A percentile compares a stretch with the other conserved stretches of the same genome.
phyloP scores from a whole-genome alignment of 176 grass and related monocot species.

The Urochloa ruziziensis region DNA sequence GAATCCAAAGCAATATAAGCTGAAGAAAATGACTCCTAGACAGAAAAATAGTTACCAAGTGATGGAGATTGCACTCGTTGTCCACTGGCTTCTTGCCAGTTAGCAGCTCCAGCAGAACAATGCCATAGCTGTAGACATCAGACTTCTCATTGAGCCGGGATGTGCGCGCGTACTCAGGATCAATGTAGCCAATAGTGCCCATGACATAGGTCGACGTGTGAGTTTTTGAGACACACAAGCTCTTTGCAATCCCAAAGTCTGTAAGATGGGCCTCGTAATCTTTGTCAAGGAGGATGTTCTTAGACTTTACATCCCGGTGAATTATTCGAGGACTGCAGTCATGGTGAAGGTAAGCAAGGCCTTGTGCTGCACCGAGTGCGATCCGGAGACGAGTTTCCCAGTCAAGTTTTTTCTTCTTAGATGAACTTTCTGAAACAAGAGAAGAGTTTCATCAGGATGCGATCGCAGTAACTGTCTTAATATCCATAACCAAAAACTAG shows the following conservation, averaged over 20 bases:
- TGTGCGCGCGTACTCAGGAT: conserved; percentile 92
- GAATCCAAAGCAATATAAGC: conserved; percentile 45
- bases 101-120: conserved; percentile 85
- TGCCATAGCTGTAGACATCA: conserved; percentile 95
- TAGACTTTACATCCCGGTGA: conserved; percentile 93
- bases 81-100: conserved; percentile 91
- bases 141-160: conserved; percentile 94
- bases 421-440: conserved; percentile 48
- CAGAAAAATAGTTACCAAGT: conserved; percentile 61
- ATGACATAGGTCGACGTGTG: conserved; percentile 96
- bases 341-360: conserved; percentile 92
- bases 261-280: conserved; percentile 94
- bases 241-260: conserved; percentile 98
- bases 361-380: conserved; percentile 84
- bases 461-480: background rate
- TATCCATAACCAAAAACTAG: background rate
- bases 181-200: conserved; percentile 99
- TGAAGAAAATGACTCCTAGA: conserved; percentile 19
- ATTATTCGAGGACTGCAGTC: conserved; percentile 95
- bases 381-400: conserved; percentile 78
- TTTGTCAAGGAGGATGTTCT: conserved; percentile 92
- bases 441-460: background rate
- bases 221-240: conserved; percentile 86
- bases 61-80: conserved; percentile 96
- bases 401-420: conserved; percentile 93